phyloP scores from a whole-genome alignment of 139 green algal species.

The Ettlia oleoabundans region DNA sequence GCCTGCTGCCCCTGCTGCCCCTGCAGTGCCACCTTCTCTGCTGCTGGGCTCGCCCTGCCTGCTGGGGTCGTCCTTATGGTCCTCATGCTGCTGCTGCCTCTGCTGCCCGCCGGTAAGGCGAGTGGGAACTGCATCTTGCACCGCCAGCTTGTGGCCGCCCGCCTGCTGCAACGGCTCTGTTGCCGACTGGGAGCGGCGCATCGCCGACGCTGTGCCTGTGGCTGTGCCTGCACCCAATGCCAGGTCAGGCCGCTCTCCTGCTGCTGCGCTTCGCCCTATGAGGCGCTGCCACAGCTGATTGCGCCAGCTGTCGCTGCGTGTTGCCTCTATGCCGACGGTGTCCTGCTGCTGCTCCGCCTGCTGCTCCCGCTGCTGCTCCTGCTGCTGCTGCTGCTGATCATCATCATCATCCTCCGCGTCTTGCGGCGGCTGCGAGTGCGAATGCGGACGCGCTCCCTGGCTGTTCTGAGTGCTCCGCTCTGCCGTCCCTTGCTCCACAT shows the following conservation, averaged over 20 bases:
- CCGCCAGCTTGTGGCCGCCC: not conserved
- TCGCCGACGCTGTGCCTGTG: not conserved
- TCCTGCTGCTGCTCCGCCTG: not conserved
- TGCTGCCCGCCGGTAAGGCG: no score
- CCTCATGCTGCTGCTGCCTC: no score
- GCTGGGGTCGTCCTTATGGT: no score
- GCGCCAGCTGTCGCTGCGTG: not conserved
- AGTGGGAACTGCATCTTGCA: not conserved
- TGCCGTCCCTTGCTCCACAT: not conserved
- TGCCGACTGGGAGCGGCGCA: not conserved
- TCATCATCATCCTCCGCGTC: not conserved
- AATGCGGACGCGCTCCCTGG: no score
- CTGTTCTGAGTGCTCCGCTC: not conserved
- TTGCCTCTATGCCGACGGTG: not conserved
- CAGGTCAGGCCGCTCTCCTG: not conserved
- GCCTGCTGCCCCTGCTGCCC: not conserved
- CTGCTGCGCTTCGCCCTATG: not conserved
- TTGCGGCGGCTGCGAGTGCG: not conserved
- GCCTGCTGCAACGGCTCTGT: conserved; percentile 8
- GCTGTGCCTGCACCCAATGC: not conserved
- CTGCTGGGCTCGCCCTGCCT: not conserved
- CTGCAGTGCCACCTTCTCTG: not conserved
- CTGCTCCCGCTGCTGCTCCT: not conserved
- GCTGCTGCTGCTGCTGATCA: not conserved
- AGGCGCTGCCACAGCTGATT: no score